Percentiles rank a stretch among this genome's conserved stretches.
phyloP scores from a whole-genome alignment of 2,329 filamentous ascomycete genomes.

The Ascochyta pisi region DNA sequence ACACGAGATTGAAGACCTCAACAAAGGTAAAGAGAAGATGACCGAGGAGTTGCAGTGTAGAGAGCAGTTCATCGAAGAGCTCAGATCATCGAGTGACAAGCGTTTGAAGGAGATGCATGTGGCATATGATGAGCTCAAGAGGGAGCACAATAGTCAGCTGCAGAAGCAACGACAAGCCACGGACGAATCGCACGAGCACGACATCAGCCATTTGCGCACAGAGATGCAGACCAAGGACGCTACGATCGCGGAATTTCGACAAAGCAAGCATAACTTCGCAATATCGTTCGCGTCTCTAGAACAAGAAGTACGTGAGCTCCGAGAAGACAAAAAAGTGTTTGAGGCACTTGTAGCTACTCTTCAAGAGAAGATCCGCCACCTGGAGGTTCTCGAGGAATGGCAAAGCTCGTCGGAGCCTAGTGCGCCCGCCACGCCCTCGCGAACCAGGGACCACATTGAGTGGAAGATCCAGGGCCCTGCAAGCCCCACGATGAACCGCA shows the following conservation, averaged over 20 bases:
- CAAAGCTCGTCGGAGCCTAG: slow-evolving; percentile 18
- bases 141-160: slow-evolving; percentile 25
- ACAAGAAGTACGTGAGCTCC: slow-evolving; percentile 36
- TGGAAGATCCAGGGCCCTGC: slow-evolving; percentile 20
- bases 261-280: slow-evolving; percentile 33
- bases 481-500: slow-evolving; percentile 17
- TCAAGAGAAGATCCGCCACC: slow-evolving; percentile 38
- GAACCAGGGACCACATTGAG: slow-evolving; percentile 16
- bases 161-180: slow-evolving; percentile 15
- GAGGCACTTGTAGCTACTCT: slow-evolving; percentile 39
- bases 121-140: slow-evolving; percentile 30
- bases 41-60: slow-evolving; percentile 34
- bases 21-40: slow-evolving; percentile 32
- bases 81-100: slow-evolving; percentile 29
- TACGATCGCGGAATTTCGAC: slow-evolving; percentile 36
- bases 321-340: slow-evolving; percentile 42
- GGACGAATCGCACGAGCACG: slow-evolving; percentile 15
- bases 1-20: slow-evolving; percentile 40
- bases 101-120: slow-evolving; percentile 30
- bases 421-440: slow-evolving; percentile 12
- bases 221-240: slow-evolving; percentile 37
- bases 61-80: slow-evolving; percentile 36
- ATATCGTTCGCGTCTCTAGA: slow-evolving; percentile 37
- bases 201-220: slow-evolving; percentile 17
- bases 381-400: slow-evolving; percentile 38